Base-by-base conservation (phyloP, 345 rosid genomes). In the Syzygium aqueum region DNA sequence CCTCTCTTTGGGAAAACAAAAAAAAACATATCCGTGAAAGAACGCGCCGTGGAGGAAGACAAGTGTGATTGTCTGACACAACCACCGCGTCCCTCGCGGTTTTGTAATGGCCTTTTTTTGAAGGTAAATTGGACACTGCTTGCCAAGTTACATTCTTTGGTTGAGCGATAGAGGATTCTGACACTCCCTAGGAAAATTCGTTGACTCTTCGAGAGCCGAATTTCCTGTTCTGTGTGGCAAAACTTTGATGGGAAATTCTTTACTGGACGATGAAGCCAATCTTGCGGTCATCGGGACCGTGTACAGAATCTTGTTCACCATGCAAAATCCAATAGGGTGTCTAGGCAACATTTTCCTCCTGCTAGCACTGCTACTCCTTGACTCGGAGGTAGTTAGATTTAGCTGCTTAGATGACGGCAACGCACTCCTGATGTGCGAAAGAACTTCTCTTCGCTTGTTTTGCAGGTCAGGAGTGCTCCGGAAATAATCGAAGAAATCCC, bases 401-500 rank as follows among this genome's bases (percentile, higher is more conserved):
- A 22, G 46, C 49, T 73, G 49, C 49, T 37, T 73, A 73, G 80
- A 73, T 37, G 80, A 56, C 25, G 19, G 80, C 19, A 9, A 73
- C 7, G 80, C 80, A 17, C 37, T 37, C 80, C 23, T 73, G 80
- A 33, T 73, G 82, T 37, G 82, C 12, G 14, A 77, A 86, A 27
- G 50, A 40, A 57, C 12, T 73, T 84, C 49, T 37, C 43, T 82
- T 86, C 16, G 86, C 84, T 88, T 52, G 30, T 86, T 53, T 87
- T 77, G 56, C 87, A 97, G 99, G 92, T 67, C 77, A 92, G 86
- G 86, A 86, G 88, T 87, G 91, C 93, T 85, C 86, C 88, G 25
- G 98, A 95, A 91, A 97, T 96, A 88, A 93, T 89, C 57, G 96
- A 95, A 91, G 95, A 95, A 87, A 85, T 88, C n/a, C 82, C 91